These are phyloP conservation scores for Saccharomycopsis capsularis DNA, from an alignment of 805 yeast genomes.

Conservation along the genomic window DNA sequence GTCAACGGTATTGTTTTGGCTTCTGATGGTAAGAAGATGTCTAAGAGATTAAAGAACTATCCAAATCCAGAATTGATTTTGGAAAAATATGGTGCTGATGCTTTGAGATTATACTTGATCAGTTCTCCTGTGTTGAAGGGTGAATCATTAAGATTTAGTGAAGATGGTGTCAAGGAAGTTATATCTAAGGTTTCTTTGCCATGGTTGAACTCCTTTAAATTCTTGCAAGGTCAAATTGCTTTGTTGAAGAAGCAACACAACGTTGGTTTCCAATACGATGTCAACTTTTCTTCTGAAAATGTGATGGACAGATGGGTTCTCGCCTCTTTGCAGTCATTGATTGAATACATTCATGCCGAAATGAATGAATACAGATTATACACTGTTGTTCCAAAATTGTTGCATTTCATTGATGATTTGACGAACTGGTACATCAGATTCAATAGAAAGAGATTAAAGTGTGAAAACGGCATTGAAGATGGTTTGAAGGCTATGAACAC, in stretches of 20 bases:
- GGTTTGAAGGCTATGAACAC: conserved; percentile 85
- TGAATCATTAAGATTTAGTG: conserved; percentile 93
- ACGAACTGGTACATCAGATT: conserved; percentile 99
- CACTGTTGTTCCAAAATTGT: conserved; percentile 91
- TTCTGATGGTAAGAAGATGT: conserved; percentile 98
- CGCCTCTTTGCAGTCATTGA: conserved; percentile 91
- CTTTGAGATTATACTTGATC: conserved; percentile 88
- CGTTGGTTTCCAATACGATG: conserved; percentile 66
- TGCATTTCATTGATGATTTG: conserved; percentile 83
- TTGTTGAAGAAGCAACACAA: conserved; percentile 70
- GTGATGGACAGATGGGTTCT: conserved; percentile 98
- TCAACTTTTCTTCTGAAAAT: conserved; percentile 57
- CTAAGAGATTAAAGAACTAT: conserved; percentile 94
- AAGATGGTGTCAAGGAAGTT: conserved; percentile 98
- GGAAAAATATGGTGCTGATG: conserved; percentile 94
- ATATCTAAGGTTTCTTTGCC: conserved; percentile 93
- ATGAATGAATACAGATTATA: conserved; percentile 86
- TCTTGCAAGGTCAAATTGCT: conserved; percentile 90
- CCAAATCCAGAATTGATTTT: conserved; percentile 88
- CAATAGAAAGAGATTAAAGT: conserved; percentile 97
- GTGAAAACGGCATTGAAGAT: conserved; percentile 81
- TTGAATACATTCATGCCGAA: conserved; percentile 79
- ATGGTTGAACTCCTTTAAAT: conserved; percentile 98
- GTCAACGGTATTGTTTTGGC: conserved; percentile 96
- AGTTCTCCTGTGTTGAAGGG: conserved; percentile 97